phyloP scores from a whole-genome alignment of 768 basidiomycete genomes.

The Gyrodon lividus region DNA sequence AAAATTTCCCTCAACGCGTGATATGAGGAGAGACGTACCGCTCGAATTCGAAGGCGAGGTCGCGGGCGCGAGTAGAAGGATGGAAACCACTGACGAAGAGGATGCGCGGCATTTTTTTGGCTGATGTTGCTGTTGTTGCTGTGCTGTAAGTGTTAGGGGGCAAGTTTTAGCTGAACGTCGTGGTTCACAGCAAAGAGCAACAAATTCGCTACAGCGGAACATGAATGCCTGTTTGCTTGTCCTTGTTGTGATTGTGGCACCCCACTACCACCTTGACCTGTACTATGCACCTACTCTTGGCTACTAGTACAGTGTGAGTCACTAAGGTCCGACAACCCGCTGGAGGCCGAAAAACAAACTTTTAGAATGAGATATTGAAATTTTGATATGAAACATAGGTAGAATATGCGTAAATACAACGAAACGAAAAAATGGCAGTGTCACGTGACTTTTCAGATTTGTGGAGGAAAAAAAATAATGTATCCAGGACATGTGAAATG shows the following conservation, averaged over 20 bases:
- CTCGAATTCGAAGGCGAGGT: slow-evolving; percentile 87
- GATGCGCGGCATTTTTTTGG: slow-evolving; percentile 65
- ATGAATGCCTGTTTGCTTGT: slow-evolving; percentile 28
- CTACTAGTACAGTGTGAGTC: neutral
- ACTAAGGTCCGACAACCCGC: too few relatives aligned
- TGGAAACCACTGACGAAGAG: slow-evolving; percentile 87
- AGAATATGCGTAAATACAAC: too few relatives aligned
- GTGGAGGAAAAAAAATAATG: too few relatives aligned
- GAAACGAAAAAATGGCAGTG: too few relatives aligned
- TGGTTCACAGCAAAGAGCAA: slow-evolving; percentile 24
- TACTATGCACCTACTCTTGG: too few relatives aligned
- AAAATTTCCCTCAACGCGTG: slow-evolving; percentile 1
- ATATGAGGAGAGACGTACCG: slow-evolving; percentile 44
- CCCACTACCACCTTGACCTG: too few relatives aligned
- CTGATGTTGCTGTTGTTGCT: neutral
- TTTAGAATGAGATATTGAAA: too few relatives aligned
- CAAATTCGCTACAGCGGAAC: slow-evolving; percentile 25
- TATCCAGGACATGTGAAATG: too few relatives aligned
- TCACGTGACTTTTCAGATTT: too few relatives aligned
- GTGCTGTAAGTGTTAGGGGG: neutral
- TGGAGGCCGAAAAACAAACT: too few relatives aligned
- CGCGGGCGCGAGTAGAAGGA: slow-evolving; percentile 76
- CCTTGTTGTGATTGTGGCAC: slow-evolving; percentile 39
- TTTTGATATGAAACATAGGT: too few relatives aligned
- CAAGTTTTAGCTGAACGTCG: slow-evolving; percentile 9